These are phyloP conservation scores for Zygnema circumcarinatum DNA, from an alignment of 139 green algal species.

Conservation along the genomic window DNA sequence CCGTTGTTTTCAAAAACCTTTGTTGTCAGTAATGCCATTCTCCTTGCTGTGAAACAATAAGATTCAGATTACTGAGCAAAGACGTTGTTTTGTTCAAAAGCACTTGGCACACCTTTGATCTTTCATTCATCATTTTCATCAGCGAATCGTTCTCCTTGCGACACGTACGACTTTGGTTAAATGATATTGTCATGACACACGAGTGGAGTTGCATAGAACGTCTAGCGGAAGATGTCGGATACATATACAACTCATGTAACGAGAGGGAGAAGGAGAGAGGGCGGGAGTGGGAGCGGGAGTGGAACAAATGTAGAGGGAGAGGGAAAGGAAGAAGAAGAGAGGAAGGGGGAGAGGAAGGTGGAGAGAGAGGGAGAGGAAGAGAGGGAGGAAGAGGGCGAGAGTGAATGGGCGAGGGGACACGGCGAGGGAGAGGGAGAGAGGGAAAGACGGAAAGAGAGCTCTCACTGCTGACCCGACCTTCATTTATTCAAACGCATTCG, in stretches of 20 bases:
- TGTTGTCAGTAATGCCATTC: no score
- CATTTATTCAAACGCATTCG: no score
- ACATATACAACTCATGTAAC: not conserved
- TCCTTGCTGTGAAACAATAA: no score
- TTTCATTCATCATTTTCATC: no score
- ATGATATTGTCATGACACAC: not conserved
- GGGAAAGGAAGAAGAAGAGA: constrained; percentile 12
- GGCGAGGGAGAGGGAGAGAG: not conserved
- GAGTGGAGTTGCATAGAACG: not conserved
- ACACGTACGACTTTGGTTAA: not conserved
- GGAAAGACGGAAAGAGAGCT: no score
- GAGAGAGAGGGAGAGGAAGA: constrained; percentile 17
- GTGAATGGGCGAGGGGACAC: not conserved
- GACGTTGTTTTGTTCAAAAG: no score
- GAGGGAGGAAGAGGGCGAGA: not conserved
- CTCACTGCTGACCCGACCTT: no score
- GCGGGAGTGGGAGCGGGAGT: not conserved
- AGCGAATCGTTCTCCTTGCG: no score
- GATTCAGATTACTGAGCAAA: no score
- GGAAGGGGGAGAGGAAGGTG: not conserved
- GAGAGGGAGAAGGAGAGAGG: not conserved
- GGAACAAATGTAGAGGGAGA: not conserved
- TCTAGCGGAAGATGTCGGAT: not conserved
- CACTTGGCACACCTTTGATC: no score
- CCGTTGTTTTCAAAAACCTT: no score